These are phyloP conservation scores for Corynascus novoguineensis DNA, from an alignment of 495 filamentous ascomycete genomes.

Conservation along the genomic window DNA sequence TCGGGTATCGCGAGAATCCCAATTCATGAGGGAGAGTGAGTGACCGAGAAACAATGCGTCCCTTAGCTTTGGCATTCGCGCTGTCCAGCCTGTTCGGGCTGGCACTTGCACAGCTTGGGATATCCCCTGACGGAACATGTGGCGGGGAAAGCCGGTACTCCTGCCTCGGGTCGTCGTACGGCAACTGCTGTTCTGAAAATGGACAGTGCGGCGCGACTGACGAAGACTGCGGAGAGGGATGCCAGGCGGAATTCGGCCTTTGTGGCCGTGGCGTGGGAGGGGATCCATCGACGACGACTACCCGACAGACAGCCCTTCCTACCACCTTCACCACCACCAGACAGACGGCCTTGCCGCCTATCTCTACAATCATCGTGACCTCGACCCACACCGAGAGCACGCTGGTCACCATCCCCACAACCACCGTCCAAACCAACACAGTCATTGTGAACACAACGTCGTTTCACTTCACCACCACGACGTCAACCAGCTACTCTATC, in stretches of 20 bases:
- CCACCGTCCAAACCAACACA: neutral
- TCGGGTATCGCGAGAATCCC: no score
- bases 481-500: constrained; percentile 1
- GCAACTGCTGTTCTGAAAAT: neutral
- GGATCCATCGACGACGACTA: neutral
- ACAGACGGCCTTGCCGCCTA: neutral
- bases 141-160: neutral
- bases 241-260: neutral
- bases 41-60: neutral
- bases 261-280: neutral
- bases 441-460: neutral
- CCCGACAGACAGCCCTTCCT: neutral
- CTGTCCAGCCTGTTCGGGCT: neutral
- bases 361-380: neutral
- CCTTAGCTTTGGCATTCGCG: neutral
- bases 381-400: neutral
- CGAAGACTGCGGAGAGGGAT: neutral
- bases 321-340: neutral
- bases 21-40: no score
- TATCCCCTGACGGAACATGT: neutral
- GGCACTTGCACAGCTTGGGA: neutral
- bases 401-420: neutral
- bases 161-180: neutral
- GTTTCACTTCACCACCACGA: neutral
- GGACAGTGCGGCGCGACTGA: neutral